Evolutionary conservation across 192 early-diverging fungal genomes (phyloP).

Genomic region (Linnemannia zychae): DNA sequence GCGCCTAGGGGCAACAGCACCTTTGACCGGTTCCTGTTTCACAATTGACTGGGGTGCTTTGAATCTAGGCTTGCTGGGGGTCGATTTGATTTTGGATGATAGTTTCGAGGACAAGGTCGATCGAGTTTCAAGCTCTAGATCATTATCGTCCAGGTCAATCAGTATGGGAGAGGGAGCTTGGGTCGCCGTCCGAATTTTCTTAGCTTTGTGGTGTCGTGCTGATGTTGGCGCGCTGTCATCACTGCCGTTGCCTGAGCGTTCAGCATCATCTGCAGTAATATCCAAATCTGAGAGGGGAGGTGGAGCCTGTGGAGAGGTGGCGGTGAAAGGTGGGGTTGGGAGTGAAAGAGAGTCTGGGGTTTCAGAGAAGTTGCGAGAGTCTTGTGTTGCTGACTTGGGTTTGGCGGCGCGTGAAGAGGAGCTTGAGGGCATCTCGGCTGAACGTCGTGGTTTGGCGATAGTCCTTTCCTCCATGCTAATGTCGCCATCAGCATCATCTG

Average conservation of each 20-base stretch:
- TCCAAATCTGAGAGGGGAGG: neutral
- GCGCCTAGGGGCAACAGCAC: too few species aligned
- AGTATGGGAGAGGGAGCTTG: neutral
- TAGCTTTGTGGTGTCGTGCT: neutral
- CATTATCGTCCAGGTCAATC: constrained; percentile 13
- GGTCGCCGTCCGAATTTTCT: neutral
- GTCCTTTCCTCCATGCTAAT: neutral
- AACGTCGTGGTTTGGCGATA: neutral
- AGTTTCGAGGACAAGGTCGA: neutral
- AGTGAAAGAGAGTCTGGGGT: neutral
- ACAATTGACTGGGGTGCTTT: neutral
- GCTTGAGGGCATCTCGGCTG: neutral
- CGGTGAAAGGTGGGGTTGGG: constrained; percentile 1
- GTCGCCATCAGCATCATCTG: neutral
- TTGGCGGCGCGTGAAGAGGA: neutral
- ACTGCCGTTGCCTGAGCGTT: neutral
- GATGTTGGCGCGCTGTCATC: neutral
- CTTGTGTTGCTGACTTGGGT: neutral
- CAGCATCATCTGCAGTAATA: neutral
- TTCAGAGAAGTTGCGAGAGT: neutral
- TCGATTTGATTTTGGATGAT: neutral
- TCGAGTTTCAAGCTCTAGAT: neutral
- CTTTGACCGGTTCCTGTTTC: neutral
- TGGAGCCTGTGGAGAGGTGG: neutral
- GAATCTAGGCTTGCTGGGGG: neutral